These are phyloP conservation scores for Aspergillus cavernicola DNA, from an alignment of 495 filamentous ascomycete species.

Conservation along the genomic window DNA sequence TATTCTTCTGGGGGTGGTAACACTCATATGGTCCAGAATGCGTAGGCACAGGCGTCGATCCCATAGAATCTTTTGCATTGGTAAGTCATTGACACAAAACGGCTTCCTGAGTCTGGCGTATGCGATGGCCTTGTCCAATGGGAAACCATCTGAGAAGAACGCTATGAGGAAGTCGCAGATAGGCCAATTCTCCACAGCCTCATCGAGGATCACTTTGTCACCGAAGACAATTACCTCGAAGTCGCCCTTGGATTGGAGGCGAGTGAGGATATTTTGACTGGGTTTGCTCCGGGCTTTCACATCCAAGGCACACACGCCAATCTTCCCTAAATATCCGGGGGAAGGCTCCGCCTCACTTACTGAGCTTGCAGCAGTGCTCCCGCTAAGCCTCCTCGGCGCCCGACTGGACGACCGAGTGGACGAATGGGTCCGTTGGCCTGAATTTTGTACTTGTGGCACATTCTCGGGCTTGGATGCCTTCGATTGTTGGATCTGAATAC, in stretches of 20 bases:
- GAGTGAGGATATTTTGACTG: conserved; percentile 89
- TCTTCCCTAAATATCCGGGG: conserved; percentile 51
- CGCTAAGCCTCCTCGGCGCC: conserved; percentile 68
- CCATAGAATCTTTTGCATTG: conserved; percentile 98
- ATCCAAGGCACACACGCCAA: conserved; percentile 94
- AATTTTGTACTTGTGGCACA: conserved; percentile 21
- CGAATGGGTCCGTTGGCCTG: conserved; percentile 33
- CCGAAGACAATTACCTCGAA: conserved; percentile 97
- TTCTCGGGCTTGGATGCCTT: conserved; percentile 23
- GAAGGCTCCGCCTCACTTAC: conserved; percentile 38
- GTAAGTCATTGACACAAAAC: conserved; percentile 94
- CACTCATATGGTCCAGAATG: conserved; percentile 82
- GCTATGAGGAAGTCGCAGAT: conserved; percentile 89
- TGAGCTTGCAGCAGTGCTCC: conserved; percentile 71
- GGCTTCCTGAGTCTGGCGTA: conserved; percentile 90
- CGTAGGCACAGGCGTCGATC: conserved; percentile 85
- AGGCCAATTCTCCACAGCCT: conserved; percentile 64
- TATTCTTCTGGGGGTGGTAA: conserved; percentile 83
- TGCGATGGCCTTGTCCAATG: conserved; percentile 92
- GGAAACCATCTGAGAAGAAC: conserved; percentile 97
- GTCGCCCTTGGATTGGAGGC: conserved; percentile 81
- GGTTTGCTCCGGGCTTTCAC: conserved; percentile 95
- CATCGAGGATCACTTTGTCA: conserved; percentile 96
- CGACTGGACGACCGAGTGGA: conserved; percentile 66
- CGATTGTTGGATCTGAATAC: conserved; percentile 9